Base-by-base conservation (phyloP, 2,329 filamentous ascomycete species). In the Fusarium zealandicum region DNA sequence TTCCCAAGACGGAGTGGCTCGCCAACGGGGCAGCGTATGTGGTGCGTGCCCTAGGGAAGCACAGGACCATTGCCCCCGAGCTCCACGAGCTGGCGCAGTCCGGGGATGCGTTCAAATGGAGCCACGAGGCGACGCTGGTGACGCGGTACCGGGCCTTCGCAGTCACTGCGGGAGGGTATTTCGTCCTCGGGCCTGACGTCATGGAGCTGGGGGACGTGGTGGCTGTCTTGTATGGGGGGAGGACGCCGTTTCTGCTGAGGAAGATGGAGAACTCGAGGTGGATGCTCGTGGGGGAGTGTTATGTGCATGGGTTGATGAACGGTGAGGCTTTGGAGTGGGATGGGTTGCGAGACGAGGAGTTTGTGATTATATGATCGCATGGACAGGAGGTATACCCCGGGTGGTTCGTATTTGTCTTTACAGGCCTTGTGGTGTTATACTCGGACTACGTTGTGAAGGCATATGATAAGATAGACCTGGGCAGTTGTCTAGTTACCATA, bases 221-320 rank as follows among this genome's bases (percentile, higher is more conserved):
- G 9, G 71, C 62, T 12, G 60, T 75, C 27, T 37, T 75, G 11
- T 65, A 70, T 17, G 73, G 73, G 3, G 73, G 72, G 0, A 69
- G 51, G 37, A 69, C 69, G 2, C 72, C 72, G 6, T 73, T 72
- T 18, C 41, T 73, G 22, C 49, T 75, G 5, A 62, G 72, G 9
- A 57, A 30, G 39, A 40, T 38, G 20, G 42, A 42, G 0, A 51
- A 42, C 0, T 57, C 38, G 1, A 54, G 53, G 3, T 73, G 70
- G 69, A 51, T 46, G 12, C 45, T 75, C 16, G 48, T 75, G 11
- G 72, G 73, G 1, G 73, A 75, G 53, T 75, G 73, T 30, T 75
- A 75, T 51, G 68, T 73, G 3, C 71, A 74, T 49, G 73, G 73
- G 2, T 47, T 75, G 41, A 75, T 75, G 73, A 59, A 69, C 27